Evolutionary conservation across 1,139 yeast genomes (phyloP), one percentile per base, ranked within the genome.

Genomic region (Yamadazyma diddensiae): DNA sequence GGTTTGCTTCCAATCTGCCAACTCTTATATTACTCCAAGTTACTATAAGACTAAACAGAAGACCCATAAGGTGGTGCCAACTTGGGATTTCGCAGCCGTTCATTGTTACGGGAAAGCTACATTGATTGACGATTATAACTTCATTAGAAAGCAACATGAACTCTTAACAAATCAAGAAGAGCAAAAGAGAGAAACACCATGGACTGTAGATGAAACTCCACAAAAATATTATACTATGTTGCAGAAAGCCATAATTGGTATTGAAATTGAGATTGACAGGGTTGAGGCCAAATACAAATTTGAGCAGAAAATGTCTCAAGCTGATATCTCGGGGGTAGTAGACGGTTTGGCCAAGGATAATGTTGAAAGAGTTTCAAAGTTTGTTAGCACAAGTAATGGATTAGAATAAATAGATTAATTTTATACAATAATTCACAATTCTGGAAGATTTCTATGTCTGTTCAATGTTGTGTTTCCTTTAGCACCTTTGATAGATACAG

Each of bases 51-150:
- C 69, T 2, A 79, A 81, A 55, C 59, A 66, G 42, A 68, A 66
- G 31, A 74, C 81, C 17, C 82, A 78, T 40, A 79, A 78, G 46
- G 71, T 66, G 24, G 88, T 79, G 7, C 86, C 87, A 9, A 81
- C 88, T 0, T 81, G 87, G 88, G 81, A 77, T 52, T 81, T 75
- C 57, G 79, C 77, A 2, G 58, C 77, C 4, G 80, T 75, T 23
- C 86, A 81, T 47, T 65, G 74, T 25, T 61, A 73, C 35, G 87
- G 87, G 3, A 66, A 53, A 26, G 69, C 82, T 7, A 59, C 42
- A 13, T 52, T 81, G 8, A 52, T 74, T 13, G 70, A 65, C 31
- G 77, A 73, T 38, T 53, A 58, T 10, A 67, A 62, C 10, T 77
- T 73, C 61, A 66, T 78, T 4, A 50, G 71, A 34, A 39, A 52